Base-by-base conservation (phyloP, 192 early-diverging fungal genomes). In the Cetraspora pellucida region DNA sequence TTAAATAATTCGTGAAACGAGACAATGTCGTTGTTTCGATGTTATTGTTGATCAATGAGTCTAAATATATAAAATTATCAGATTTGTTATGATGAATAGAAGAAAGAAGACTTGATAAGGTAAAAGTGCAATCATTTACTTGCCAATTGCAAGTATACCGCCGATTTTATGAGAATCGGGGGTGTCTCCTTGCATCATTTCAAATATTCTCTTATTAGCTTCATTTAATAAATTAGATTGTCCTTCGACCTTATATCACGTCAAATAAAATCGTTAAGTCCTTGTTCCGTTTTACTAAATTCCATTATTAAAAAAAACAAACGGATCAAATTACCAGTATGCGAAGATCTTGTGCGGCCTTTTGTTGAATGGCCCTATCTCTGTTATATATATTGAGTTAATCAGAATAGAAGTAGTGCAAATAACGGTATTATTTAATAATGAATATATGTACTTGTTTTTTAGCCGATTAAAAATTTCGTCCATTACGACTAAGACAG, bases 1-100 rank as follows among this genome's bases (percentile, higher is more conserved):
- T 82, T 58, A 94, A 80, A 75, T 94, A 94, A 75, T 92, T 94
- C 2, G 90, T 89, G 68, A 92, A 94, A 52, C 93, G 85, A 19
- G 89, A 50, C 21, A 75, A 31, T 25, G 73, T 75, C 2, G 73
- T 75, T 21, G 73, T 75, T 49, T 75, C 73, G 23, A 75, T 75
- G 61, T 75, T 75, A 47, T 75, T 75, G 45, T 63, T 64, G 10
- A 75, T 75, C 8, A 75, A 49, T 44, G 73, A 25, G 25, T 75
- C 73, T 75, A 60, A n/a, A 49, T 58, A 17, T 43, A 17, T 25
- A 30, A 14, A 0, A 49, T 44, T n/a, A n/a, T n/a, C 9, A 4
- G 14, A 19, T 52, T 1, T 2, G 19, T 52, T 52, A 52, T 19
- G 19, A 52, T 10, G 10, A 0, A 13, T 52, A 0, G 14, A 19